These are phyloP conservation scores for Colletotrichum tofieldiae DNA, from an alignment of 2,329 filamentous ascomycete species.

Conservation along the genomic window DNA sequence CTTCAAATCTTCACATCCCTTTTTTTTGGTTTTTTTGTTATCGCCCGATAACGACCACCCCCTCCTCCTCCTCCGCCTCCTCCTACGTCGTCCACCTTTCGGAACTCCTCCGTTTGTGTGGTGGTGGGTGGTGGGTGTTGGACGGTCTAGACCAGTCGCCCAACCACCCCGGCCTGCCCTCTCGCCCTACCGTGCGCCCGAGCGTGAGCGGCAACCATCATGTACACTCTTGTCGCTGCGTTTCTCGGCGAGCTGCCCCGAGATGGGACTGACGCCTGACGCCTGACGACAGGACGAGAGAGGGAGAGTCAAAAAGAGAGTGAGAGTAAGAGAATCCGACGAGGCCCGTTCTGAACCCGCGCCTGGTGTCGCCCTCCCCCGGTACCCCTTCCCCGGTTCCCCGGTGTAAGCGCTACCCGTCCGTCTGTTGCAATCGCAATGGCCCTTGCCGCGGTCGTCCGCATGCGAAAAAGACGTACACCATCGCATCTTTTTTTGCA, in stretches of 20 bases:
- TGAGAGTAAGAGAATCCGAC: background rate
- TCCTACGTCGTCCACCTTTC: conserved; percentile 14
- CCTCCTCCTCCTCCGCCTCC: conserved; percentile 7
- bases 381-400: conserved; percentile 34
- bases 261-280: background rate
- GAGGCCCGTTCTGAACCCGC: background rate
- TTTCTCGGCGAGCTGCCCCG: background rate
- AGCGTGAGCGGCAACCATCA: background rate
- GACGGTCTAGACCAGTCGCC: conserved; percentile 33
- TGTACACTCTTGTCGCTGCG: background rate
- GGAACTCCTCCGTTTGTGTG: conserved; percentile 12
- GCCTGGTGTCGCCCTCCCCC: conserved; percentile 2
- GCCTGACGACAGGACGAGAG: background rate
- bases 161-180: conserved; percentile 1
- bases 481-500: background rate
- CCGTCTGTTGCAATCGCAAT: conserved; percentile 21
- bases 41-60: conserved; percentile 18
- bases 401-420: conserved; percentile 29
- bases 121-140: background rate
- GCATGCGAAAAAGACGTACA: background rate
- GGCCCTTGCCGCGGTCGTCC: conserved; percentile 6
- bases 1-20: background rate
- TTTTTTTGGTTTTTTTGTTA: background rate
- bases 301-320: background rate
- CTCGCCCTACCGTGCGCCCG: background rate